phyloP scores from a whole-genome alignment of 208 protist genomes.

The Phytomonas serpens region DNA sequence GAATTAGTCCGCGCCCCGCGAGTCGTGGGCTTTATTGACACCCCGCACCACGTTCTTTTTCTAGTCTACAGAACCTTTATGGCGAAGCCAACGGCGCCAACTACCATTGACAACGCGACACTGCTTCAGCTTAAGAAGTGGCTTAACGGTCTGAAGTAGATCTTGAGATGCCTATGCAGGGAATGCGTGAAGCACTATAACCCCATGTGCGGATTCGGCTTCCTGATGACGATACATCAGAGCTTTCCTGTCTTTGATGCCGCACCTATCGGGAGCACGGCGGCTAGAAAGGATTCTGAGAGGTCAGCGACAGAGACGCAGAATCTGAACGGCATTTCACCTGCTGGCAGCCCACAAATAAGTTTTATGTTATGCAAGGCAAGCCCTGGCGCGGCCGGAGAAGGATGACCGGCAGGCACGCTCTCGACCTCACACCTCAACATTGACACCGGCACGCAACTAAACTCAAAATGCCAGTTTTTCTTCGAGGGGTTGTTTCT shows the following conservation, averaged over 20 bases:
- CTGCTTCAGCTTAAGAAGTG: neutral
- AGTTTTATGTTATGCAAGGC: neutral
- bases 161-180: conserved; percentile 43
- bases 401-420: neutral
- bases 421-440: neutral
- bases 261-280: neutral
- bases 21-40: neutral
- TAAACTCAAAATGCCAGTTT: neutral
- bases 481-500: neutral
- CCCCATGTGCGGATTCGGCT: conserved; percentile 60
- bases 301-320: neutral
- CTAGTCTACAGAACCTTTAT: neutral
- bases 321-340: neutral
- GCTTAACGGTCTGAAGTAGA: conserved; percentile 33
- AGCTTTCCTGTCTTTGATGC: conserved; percentile 6
- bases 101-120: neutral
- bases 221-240: conserved; percentile 46
- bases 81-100: neutral
- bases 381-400: neutral
- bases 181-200: conserved; percentile 72
- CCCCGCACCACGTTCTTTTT: neutral
- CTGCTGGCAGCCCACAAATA: neutral
- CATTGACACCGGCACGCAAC: neutral
- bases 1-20: neutral
- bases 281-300: neutral